Conservation (phyloP, 148 eudicot species). For the Simmondsia chinensis region DNA sequence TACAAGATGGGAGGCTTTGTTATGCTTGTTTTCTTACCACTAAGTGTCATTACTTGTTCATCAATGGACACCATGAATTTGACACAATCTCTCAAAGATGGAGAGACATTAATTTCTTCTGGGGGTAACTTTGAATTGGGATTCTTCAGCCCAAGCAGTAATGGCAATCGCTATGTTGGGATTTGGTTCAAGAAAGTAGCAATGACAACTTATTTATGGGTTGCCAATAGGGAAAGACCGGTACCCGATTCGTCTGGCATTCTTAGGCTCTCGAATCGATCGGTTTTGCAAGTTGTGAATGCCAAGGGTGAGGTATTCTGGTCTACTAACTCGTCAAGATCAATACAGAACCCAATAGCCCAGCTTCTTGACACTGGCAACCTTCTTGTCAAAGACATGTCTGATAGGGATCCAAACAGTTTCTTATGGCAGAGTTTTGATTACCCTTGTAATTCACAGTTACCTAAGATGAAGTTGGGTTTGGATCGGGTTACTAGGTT, state of each 20-base stretch:
- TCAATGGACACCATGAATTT: constrained; percentile 8
- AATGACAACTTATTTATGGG: constrained; percentile 8
- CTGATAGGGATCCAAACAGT: not conserved
- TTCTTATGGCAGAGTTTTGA: constrained; percentile 24
- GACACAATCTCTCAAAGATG: constrained; percentile 2
- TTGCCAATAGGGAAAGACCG: constrained; percentile 16
- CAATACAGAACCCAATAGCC: constrained; percentile 1
- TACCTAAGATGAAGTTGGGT: constrained; percentile 14
- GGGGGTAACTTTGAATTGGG: constrained; percentile 11
- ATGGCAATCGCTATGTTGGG: constrained; percentile 9
- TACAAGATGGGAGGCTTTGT: too few species aligned
- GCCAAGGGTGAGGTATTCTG: not conserved
- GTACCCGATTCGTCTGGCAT: constrained; percentile 5
- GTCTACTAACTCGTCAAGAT: constrained; percentile 12
- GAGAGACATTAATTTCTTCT: constrained; percentile 12
- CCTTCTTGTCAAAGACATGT: constrained; percentile 7
- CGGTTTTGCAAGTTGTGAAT: constrained; percentile 6
- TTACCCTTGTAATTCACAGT: constrained; percentile 2
- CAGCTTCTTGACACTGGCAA: constrained; percentile 18
- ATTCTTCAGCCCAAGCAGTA: constrained; percentile 13
- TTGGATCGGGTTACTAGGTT: constrained; percentile 1
- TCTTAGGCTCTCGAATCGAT: not conserved
- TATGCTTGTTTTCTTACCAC: too few species aligned
- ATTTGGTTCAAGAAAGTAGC: constrained; percentile 13
- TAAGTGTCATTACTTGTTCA: too few species aligned